phyloP scores from a whole-genome alignment of 768 basidiomycete species.

The Amanita pallidorosea region DNA sequence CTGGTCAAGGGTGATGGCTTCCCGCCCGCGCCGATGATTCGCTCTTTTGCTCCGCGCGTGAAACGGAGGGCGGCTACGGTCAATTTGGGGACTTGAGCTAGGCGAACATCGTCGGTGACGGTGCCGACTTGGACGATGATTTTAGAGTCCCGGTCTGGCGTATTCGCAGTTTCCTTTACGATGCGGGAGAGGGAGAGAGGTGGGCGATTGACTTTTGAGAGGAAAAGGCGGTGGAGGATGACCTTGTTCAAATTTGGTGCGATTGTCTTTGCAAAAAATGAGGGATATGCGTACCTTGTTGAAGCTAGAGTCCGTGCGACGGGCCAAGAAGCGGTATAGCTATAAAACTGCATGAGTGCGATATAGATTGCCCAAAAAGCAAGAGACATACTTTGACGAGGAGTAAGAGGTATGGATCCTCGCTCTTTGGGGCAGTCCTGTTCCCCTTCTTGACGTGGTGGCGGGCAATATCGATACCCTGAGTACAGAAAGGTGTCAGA shows the following conservation, averaged over 20 bases:
- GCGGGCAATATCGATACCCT: slow-evolving; percentile 93
- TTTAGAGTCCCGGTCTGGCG: slow-evolving; percentile 63
- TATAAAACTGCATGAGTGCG: slow-evolving; percentile 20
- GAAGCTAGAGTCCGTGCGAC: slow-evolving; percentile 91
- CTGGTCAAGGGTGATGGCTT: slow-evolving; percentile 91
- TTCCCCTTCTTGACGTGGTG: slow-evolving; percentile 99
- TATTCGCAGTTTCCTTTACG: slow-evolving; percentile 64
- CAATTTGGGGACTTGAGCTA: slow-evolving; percentile 78
- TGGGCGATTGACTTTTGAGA: slow-evolving; percentile 95
- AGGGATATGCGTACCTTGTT: slow-evolving; percentile 64
- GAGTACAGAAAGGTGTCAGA: slow-evolving; percentile 6
- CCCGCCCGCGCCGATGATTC: slow-evolving; percentile 95
- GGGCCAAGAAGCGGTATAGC: slow-evolving; percentile 98
- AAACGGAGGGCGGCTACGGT: slow-evolving; percentile 92
- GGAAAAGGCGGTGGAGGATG: slow-evolving; percentile 93
- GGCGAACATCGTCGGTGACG: slow-evolving; percentile 91
- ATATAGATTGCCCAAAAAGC: not conserved
- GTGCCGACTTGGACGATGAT: slow-evolving; percentile 85
- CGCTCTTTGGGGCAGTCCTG: slow-evolving; percentile 92
- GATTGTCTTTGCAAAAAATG: not conserved
- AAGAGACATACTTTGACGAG: slow-evolving; percentile 77
- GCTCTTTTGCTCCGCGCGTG: slow-evolving; percentile 86
- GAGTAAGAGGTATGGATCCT: slow-evolving; percentile 97
- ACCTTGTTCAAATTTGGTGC: slow-evolving; percentile 33
- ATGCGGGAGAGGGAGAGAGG: slow-evolving; percentile 94